These are phyloP conservation scores for Pelargonium myrrhifolium DNA, from an alignment of 441 rosid genomes.

Conservation along the genomic window DNA sequence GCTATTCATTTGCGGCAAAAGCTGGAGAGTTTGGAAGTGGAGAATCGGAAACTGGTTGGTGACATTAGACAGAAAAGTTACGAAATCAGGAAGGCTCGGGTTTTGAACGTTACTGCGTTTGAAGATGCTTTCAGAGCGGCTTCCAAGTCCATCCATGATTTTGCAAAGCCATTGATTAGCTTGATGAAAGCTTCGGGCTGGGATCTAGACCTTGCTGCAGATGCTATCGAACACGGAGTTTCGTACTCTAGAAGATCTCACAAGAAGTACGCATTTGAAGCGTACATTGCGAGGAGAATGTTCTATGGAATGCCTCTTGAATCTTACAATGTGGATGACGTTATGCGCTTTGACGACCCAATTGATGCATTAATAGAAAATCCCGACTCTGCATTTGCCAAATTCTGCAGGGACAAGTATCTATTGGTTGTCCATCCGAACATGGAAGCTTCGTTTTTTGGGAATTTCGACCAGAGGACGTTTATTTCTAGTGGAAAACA, in stretches of 20 bases:
- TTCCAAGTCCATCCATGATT: slow-evolving; percentile 57
- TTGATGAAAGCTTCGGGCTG: slow-evolving; percentile 67
- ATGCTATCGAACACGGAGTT: slow-evolving; percentile 41
- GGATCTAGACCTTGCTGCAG: slow-evolving; percentile 49
- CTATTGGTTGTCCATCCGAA: slow-evolving; percentile 48
- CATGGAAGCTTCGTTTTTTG: slow-evolving; percentile 64
- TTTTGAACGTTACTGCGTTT: slow-evolving; percentile 30
- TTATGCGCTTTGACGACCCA: slow-evolving; percentile 41
- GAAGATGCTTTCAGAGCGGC: slow-evolving; percentile 34
- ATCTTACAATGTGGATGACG: slow-evolving; percentile 30
- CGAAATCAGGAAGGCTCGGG: slow-evolving; percentile 23
- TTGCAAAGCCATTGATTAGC: slow-evolving; percentile 56
- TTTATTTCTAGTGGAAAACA: slow-evolving; percentile 43
- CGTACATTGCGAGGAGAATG: slow-evolving; percentile 60
- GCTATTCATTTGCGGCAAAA: slow-evolving; percentile 28
- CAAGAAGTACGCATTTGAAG: slow-evolving; percentile 69
- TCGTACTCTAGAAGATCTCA: slow-evolving; percentile 37
- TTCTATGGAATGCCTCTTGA: slow-evolving; percentile 35
- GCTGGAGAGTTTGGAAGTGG: slow-evolving; percentile 31
- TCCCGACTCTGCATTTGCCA: slow-evolving; percentile 43
- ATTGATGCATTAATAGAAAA: slow-evolving; percentile 31
- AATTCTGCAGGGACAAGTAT: slow-evolving; percentile 53
- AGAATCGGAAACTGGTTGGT: slow-evolving; percentile 28
- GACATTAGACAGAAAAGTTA: slow-evolving; percentile 26
- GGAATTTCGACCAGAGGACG: slow-evolving; percentile 56